Base-by-base conservation (phyloP, 2,329 filamentous ascomycete species). In the Penicillium sp. region DNA sequence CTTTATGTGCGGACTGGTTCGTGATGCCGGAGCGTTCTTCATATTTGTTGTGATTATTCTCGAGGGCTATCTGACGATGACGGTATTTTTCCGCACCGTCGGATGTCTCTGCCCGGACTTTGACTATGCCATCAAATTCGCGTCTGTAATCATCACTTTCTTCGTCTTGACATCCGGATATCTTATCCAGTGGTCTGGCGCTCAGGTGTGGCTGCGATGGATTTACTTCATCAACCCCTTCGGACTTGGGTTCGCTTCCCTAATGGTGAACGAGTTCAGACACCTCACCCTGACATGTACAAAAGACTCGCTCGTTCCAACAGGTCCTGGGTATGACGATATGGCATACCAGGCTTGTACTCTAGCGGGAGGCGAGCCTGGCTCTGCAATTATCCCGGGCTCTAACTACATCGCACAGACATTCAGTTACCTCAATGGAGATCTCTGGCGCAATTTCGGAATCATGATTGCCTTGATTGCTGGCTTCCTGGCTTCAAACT, bases 261-360 rank as follows among this genome's bases (percentile, higher is more conserved):
- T 96, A 73, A 94, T 96, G 89, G 84, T 89, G 64, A 96, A 96
- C 65, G 91, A 96, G 67, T 96, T 96, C 65, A 79, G 81, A 34
- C 75, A 82, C 10, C 78, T 89, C 39, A 79, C 86, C 27, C 77
- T 96, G 68, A 84, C 81, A 0, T 96, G 91, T 66, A 83, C 82
- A 0, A 77, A 78, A 2, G 79, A 82, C 41, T 89, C 84, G 0
- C 75, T 96, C 4, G 79, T 96, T 18, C 91, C 91, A 0, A 82
- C 78, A 3, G 91, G 90, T 0, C 78, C 83, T 1, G 83, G 80
- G 1, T 95, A 96, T 63, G 78, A 75, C 55, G 80, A 92, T 56
- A 85, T 91, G 65, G 78, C 83, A 38, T 78, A 92, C 64, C 90
- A 94, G 72, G 87, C 90, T 1, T 96, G 91, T 75, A 94, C 90